Evolutionary conservation across 192 early-diverging fungal genomes (phyloP).

Genomic region (Borealophlyctis nickersoniae): DNA sequence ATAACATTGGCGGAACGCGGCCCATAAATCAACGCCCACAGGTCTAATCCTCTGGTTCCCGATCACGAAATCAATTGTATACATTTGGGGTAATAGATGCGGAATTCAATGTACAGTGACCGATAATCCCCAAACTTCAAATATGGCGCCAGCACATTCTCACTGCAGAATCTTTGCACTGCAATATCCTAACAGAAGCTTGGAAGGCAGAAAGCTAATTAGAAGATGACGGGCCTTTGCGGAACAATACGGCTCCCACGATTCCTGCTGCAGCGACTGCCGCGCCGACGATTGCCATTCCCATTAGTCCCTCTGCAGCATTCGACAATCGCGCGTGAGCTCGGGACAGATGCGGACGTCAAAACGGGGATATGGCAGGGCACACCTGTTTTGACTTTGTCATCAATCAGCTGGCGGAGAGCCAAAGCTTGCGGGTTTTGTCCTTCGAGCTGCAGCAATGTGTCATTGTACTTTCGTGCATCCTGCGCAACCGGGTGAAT

Average conservation of each 20-base stretch:
- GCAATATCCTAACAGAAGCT: no score
- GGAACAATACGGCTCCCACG: slow-evolving; percentile 15
- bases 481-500: slow-evolving; percentile 10
- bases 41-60: no score
- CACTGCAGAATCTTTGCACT: no score
- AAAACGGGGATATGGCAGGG: no score
- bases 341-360: neutral
- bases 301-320: slow-evolving; percentile 74
- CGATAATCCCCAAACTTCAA: no score
- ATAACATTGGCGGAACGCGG: no score
- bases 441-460: slow-evolving; percentile 80
- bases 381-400: slow-evolving; percentile 69
- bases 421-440: slow-evolving; percentile 75
- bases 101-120: no score
- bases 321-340: neutral
- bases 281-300: slow-evolving; percentile 82
- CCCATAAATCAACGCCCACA: no score
- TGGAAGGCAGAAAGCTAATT: no score
- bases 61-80: no score
- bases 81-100: no score
- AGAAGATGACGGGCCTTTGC: neutral
- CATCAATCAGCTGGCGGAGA: slow-evolving; percentile 75
- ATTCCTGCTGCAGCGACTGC: slow-evolving; percentile 66
- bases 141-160: no score
- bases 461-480: slow-evolving; percentile 78